A percentile compares a stretch with the other conserved stretches of the same genome.
phyloP scores from a whole-genome alignment of 1,284 basidiomycete genomes.

The Albatrellus sp. region DNA sequence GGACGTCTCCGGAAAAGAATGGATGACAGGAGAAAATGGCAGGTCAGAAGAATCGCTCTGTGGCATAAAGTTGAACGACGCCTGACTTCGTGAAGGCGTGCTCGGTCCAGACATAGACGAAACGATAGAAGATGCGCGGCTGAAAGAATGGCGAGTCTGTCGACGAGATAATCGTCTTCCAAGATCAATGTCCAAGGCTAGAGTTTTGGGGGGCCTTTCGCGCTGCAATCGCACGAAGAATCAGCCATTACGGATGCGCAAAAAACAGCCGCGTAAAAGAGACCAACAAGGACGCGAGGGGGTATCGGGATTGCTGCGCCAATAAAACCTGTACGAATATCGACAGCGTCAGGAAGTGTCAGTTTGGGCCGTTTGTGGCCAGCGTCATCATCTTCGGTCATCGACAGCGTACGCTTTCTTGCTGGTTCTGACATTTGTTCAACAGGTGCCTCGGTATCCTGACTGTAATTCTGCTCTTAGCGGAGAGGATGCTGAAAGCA shows the following conservation, averaged over 20 bases:
- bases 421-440: not conserved
- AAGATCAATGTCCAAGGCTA: not conserved
- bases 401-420: not conserved
- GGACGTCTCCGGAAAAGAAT: constrained; percentile 10
- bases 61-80: constrained; percentile 2
- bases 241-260: not conserved
- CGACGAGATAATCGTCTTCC: not conserved
- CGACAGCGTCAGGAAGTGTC: not conserved
- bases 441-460: not conserved
- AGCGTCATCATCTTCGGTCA: not conserved
- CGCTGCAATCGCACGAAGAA: not conserved
- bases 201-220: not conserved
- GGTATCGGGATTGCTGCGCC: not conserved
- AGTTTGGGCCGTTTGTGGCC: constrained; percentile 2
- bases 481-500: not conserved
- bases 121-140: constrained; percentile 4
- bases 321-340: not conserved
- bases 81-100: not conserved
- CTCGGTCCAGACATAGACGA: not conserved
- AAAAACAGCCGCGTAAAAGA: not conserved
- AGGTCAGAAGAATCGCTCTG: constrained; percentile 3
- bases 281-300: not conserved
- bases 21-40: constrained; percentile 6
- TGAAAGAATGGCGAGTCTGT: constrained; percentile 1
- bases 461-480: not conserved